These are phyloP conservation scores for Isabelozyma rhagii DNA, from an alignment of 805 yeast species.

Conservation along the genomic window DNA sequence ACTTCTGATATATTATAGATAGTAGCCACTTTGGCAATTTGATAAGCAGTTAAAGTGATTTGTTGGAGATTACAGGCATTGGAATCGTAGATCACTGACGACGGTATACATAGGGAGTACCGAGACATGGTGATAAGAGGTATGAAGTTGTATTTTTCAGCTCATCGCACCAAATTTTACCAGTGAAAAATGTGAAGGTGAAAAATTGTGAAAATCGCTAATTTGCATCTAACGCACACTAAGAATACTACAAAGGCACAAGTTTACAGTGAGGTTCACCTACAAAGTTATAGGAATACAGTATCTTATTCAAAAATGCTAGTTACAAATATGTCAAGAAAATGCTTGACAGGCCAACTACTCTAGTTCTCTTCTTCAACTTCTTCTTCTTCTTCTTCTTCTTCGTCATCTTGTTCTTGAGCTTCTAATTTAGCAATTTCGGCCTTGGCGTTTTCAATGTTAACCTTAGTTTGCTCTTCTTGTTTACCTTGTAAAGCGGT, in stretches of 20 bases:
- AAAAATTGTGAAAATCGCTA: not conserved
- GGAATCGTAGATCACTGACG: conserved; percentile 51
- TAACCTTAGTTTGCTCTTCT: conserved; percentile 75
- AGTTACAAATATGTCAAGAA: too few relatives aligned
- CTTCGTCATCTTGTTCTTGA: conserved; percentile 23
- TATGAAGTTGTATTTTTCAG: not conserved
- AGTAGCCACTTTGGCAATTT: conserved; percentile 73
- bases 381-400: conserved; percentile 41
- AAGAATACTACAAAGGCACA: too few relatives aligned
- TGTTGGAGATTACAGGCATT: conserved; percentile 69
- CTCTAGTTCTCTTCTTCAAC: conserved; percentile 1
- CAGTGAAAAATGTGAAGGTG: not conserved
- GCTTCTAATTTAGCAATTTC: conserved; percentile 68
- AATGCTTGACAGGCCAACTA: too few relatives aligned
- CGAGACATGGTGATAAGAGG: conserved; percentile 12
- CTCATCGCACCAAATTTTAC: not conserved
- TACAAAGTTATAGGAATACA: not conserved
- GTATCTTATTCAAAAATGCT: not conserved
- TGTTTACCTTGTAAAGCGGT: conserved; percentile 66
- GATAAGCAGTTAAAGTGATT: conserved; percentile 69
- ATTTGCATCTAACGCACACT: too few relatives aligned
- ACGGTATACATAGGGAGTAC: conserved; percentile 70
- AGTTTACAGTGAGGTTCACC: too few relatives aligned
- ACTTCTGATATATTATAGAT: conserved; percentile 71
- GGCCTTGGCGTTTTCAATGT: conserved; percentile 72